These are phyloP conservation scores for Musa troglodytarum DNA, from an alignment of 176 grass and related monocot species.

Conservation along the genomic window DNA sequence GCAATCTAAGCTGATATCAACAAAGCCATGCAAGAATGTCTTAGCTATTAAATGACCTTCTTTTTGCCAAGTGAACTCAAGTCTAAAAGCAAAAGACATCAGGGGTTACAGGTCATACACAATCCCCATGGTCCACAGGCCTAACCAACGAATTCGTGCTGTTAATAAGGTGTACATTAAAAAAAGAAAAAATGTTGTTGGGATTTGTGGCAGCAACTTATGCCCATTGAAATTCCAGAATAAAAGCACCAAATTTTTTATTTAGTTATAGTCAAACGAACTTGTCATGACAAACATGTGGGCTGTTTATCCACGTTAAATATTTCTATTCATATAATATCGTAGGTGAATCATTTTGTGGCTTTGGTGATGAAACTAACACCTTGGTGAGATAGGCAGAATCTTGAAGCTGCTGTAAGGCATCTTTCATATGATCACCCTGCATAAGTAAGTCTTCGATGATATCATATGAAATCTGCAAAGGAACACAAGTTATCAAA, in stretches of 20 bases:
- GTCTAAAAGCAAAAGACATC: background rate
- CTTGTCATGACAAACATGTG: background rate
- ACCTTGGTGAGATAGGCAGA: conserved; percentile 67
- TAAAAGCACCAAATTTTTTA: background rate
- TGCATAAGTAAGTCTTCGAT: conserved; percentile 63
- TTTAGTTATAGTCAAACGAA: background rate
- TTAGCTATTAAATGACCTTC: background rate
- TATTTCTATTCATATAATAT: background rate
- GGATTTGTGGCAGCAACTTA: background rate
- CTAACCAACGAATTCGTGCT: background rate
- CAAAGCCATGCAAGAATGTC: background rate
- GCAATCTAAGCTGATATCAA: too few species aligned
- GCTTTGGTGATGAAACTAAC: conserved; percentile 6
- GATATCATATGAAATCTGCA: conserved; percentile 64
- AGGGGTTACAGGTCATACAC: background rate
- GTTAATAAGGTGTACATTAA: too few species aligned
- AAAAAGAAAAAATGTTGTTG: too few species aligned
- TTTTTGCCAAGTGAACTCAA: background rate
- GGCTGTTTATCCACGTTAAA: background rate
- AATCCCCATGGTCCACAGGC: background rate
- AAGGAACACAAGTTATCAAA: conserved; percentile 26
- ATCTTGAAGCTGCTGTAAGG: conserved; percentile 70
- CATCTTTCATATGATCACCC: conserved; percentile 70
- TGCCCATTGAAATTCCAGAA: background rate
- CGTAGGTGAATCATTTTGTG: background rate